phyloP scores from a whole-genome alignment of 768 basidiomycete genomes.

The Kwoniella newhampshirensis region DNA sequence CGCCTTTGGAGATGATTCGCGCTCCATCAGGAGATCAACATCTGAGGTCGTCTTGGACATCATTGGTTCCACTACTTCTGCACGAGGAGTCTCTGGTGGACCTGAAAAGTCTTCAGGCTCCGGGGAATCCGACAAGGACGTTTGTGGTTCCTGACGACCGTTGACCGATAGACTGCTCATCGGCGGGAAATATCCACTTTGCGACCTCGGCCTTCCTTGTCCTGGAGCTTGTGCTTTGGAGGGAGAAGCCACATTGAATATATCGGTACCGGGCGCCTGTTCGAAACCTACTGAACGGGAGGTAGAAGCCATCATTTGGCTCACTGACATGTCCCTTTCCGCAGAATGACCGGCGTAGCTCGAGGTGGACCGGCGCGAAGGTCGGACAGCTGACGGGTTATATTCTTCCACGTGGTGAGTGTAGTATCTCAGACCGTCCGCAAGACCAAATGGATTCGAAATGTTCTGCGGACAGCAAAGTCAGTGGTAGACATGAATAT shows the following conservation, averaged over 20 bases:
- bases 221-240: slow-evolving; percentile 3
- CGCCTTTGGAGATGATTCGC: too few relatives aligned
- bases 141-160: background rate
- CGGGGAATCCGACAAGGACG: slow-evolving; percentile 3
- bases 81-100: too few relatives aligned
- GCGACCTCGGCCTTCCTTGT: background rate
- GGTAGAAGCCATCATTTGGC: slow-evolving; percentile 17
- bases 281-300: background rate
- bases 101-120: background rate
- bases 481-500: background rate
- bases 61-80: too few relatives aligned
- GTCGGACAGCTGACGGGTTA: slow-evolving; percentile 24
- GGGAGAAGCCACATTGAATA: background rate
- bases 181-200: slow-evolving; percentile 18
- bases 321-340: slow-evolving; percentile 5
- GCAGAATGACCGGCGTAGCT: background rate
- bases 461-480: slow-evolving; percentile 2
- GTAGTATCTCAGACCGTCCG: slow-evolving; percentile 49
- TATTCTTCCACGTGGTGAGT: slow-evolving; percentile 48
- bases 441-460: slow-evolving; percentile 49
- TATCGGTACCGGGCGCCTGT: background rate
- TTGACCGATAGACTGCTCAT: slow-evolving; percentile 4
- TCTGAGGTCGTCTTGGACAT: too few relatives aligned
- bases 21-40: too few relatives aligned
- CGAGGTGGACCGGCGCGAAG: slow-evolving; percentile 29